phyloP scores from a whole-genome alignment of 129 eudicot species.

The Flaveria brownii region DNA sequence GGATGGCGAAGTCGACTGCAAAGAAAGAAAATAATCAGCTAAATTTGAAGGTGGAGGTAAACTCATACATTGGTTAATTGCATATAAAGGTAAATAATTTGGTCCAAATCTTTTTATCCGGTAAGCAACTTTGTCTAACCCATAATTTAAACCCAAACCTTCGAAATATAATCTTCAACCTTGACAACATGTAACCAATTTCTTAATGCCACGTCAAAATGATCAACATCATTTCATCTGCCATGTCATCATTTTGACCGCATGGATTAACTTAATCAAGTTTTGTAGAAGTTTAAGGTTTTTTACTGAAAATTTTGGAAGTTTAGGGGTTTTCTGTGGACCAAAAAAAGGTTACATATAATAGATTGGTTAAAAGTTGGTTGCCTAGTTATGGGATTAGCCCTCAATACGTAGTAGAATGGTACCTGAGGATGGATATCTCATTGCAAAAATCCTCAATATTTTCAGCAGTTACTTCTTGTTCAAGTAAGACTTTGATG shows the following conservation, averaged over 20 bases:
- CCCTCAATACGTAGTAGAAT: background rate
- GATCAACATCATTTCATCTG: background rate
- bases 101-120: background rate
- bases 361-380: background rate
- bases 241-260: background rate
- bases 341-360: background rate
- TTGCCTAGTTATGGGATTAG: background rate
- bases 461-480: conserved; percentile 70
- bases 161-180: background rate
- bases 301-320: background rate
- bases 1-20: conserved; percentile 93
- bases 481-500: conserved; percentile 82
- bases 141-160: background rate
- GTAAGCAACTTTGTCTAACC: background rate
- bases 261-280: background rate
- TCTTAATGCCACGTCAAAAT: background rate
- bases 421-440: conserved; percentile 79
- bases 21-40: conserved; percentile 20
- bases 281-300: background rate
- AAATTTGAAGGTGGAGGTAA: background rate
- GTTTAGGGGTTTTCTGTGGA: background rate
- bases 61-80: background rate
- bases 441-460: conserved; percentile 90
- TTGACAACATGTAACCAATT: background rate
- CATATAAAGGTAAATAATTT: background rate